Base-by-base conservation (phyloP, 768 basidiomycete genomes). In the Phlebiopsis gigantea region DNA sequence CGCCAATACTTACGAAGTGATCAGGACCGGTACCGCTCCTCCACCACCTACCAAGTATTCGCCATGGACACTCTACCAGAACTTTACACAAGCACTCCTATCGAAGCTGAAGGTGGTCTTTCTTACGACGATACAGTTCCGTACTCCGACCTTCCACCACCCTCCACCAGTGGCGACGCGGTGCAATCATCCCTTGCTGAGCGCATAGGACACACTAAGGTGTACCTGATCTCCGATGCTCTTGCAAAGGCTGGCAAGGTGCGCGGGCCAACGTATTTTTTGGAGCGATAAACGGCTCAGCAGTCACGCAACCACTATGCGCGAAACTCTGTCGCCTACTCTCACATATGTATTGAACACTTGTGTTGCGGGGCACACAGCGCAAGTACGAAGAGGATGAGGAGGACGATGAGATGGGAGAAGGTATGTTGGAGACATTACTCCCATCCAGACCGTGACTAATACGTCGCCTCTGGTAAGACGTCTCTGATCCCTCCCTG, bases 191-290 rank as follows among this genome's bases (percentile, higher is more conserved):
- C 73, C 6, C 74, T 90, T 29, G 84, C 82, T 15, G 76, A 80
- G 57, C 81, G 90, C n/a, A 90, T 91, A 44, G 80, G 88, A 46
- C 79, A 64, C 49, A 78, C 79, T 47, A 90, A 87, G 70, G 81
- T 91, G n/a, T 93, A 92, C 71, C 69, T 91, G 26, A 79, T 90
- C 60, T 78, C 85, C 52, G 90, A 91, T 63, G 74, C 85, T 31
- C 73, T 79, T 58, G 71, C 77, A 61, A 81, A 77, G 58, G 75
- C 71, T 62, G 81, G 80, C 69, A 91, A 91, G 87, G 90, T 92
- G 79, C 81, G 86, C 77, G 72, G 72, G 73, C 69, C 70, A 69
- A 67, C 70, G 73, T 69, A 64, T 65, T 71, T 60, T 71, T 56
- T 54, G 62, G 61, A 68, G 62, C 67, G 68, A 71, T 68, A 68